These are phyloP conservation scores for Boletus pseudopeckii DNA, from an alignment of 768 basidiomycete genomes.

Conservation along the genomic window DNA sequence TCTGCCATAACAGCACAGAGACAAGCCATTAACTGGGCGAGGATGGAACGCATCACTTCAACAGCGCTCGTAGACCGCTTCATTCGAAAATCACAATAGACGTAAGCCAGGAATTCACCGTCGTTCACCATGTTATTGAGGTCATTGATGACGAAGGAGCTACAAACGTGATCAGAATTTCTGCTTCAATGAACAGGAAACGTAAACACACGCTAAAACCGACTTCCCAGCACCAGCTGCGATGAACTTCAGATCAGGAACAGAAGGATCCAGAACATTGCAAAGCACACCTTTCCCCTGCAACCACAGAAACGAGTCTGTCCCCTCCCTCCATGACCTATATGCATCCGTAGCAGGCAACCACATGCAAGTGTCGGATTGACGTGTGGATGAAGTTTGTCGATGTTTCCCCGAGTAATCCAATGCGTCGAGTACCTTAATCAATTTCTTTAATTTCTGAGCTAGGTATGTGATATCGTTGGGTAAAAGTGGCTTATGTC, in stretches of 20 bases:
- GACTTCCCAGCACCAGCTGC: neutral
- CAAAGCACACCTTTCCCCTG: neutral
- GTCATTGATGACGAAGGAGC: neutral
- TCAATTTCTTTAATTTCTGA: too few species aligned
- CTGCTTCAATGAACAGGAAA: neutral
- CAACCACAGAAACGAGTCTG: neutral
- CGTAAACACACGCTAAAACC: neutral
- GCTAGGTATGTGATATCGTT: too few species aligned
- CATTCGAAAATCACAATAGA: neutral
- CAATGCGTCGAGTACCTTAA: too few species aligned
- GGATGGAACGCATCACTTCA: neutral
- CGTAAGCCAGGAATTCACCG: neutral
- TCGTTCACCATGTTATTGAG: neutral
- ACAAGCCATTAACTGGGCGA: neutral
- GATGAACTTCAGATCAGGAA: neutral
- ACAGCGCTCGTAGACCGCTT: neutral
- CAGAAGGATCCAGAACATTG: neutral
- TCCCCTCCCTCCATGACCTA: neutral
- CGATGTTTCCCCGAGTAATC: too few species aligned
- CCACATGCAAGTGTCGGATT: neutral
- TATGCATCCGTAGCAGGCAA: neutral
- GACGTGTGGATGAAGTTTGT: too few species aligned
- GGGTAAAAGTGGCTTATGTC: too few species aligned
- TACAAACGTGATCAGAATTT: neutral
- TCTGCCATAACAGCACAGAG: neutral